These are phyloP conservation scores for Capsicum baccatum DNA, from an alignment of 257 asterid genomes.

Conservation along the genomic window DNA sequence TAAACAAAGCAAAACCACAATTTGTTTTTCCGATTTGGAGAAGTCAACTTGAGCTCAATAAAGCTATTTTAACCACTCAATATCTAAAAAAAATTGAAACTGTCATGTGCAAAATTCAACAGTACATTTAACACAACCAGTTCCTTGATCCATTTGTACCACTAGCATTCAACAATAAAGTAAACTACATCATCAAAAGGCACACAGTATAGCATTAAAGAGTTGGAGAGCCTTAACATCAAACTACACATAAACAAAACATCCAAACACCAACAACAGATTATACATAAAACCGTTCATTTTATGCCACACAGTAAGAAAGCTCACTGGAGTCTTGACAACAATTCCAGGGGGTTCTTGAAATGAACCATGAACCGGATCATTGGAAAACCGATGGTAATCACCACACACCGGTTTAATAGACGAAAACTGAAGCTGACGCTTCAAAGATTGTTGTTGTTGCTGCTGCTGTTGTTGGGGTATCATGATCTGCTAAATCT, in stretches of 20 bases:
- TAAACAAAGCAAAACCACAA: slow-evolving; percentile 27
- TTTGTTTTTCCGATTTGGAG: slow-evolving; percentile 19
- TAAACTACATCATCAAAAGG: not conserved
- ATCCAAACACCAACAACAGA: too few species aligned
- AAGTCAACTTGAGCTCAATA: not conserved
- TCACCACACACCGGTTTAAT: slow-evolving; percentile 75
- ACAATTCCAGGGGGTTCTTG: slow-evolving; percentile 64
- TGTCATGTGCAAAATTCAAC: not conserved
- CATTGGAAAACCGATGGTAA: slow-evolving; percentile 70
- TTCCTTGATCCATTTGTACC: slow-evolving; percentile 8
- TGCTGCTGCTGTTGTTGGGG: slow-evolving; percentile 46
- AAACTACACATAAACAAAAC: too few species aligned
- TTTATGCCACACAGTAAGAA: not conserved
- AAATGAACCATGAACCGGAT: slow-evolving; percentile 41
- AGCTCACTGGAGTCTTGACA: slow-evolving; percentile 70
- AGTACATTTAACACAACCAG: slow-evolving; percentile 23
- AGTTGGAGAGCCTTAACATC: too few species aligned
- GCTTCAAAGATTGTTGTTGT: slow-evolving; percentile 50
- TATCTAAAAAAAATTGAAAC: not conserved
- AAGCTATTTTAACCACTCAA: slow-evolving; percentile 22
- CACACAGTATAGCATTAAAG: not conserved
- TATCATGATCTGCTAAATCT: slow-evolving; percentile 49
- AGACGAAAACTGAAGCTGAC: slow-evolving; percentile 69
- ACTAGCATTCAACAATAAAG: not conserved
- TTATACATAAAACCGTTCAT: too few species aligned